Conservation (phyloP, 2,329 filamentous ascomycete species). For the Fusarium sacchari region DNA sequence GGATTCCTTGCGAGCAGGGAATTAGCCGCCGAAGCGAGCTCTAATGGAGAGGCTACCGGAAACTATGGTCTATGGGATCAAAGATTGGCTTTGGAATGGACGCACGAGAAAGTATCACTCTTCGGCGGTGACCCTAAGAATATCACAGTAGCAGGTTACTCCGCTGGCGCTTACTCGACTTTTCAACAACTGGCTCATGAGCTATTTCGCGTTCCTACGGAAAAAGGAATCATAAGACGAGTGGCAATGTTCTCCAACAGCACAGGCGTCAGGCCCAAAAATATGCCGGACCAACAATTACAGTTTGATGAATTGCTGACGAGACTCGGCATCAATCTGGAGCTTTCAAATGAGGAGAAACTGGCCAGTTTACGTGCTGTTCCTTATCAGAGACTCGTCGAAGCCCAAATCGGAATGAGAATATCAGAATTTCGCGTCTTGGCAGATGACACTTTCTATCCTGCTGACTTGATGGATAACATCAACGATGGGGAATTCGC, state of each 20-base stretch:
- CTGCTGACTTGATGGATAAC: rapidly evolving
- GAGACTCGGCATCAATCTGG: rapidly evolving
- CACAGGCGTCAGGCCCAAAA: not conserved
- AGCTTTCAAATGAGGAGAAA: not conserved
- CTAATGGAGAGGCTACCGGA: not conserved
- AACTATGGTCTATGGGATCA: not conserved
- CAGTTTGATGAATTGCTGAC: not conserved
- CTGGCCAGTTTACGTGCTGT: not conserved
- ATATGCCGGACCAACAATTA: not conserved
- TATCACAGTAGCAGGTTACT: not conserved
- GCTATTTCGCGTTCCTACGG: not conserved
- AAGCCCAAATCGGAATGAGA: not conserved
- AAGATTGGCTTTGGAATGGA: not conserved
- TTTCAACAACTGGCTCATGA: not conserved
- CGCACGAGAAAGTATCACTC: not conserved
- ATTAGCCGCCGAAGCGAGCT: not conserved
- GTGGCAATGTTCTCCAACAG: not conserved
- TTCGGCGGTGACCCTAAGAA: not conserved
- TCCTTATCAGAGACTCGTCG: not conserved
- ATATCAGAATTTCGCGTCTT: not conserved
- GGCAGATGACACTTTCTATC: not conserved
- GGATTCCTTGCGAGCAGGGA: not conserved
- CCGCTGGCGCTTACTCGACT: not conserved
- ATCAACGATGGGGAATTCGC: not conserved
- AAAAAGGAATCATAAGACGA: not conserved